These are phyloP conservation scores for Chalciporus pseudorubinellus DNA, from an alignment of 768 basidiomycete genomes.

Conservation along the genomic window DNA sequence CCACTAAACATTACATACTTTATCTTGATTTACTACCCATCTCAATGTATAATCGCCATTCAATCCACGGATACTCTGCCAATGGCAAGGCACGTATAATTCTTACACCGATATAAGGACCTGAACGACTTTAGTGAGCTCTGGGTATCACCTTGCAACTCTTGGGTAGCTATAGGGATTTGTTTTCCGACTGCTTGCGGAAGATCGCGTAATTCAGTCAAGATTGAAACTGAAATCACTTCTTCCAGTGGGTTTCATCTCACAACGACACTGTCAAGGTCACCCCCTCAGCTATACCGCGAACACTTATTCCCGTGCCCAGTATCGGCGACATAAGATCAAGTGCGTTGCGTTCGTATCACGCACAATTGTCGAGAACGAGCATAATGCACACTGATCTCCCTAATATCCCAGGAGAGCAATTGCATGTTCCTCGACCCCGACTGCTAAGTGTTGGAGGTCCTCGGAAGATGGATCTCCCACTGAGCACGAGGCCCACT, in stretches of 20 bases:
- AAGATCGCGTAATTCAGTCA: not conserved
- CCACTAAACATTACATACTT: constrained; percentile 48
- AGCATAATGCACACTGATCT: constrained; percentile 6
- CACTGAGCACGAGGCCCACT: not conserved
- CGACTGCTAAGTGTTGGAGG: constrained; percentile 15
- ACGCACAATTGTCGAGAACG: constrained; percentile 4
- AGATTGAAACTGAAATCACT: constrained; percentile 6
- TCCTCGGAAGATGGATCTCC: constrained; percentile 17
- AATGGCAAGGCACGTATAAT: constrained; percentile 24
- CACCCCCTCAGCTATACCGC: not conserved
- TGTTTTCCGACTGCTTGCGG: constrained; percentile 8
- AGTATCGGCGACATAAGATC: constrained; percentile 15
- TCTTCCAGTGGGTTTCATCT: constrained; percentile 1
- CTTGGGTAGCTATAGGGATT: not conserved
- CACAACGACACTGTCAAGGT: not conserved
- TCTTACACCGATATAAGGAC: not conserved
- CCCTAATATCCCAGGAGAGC: not conserved
- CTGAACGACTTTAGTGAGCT: not conserved
- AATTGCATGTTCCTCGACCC: not conserved
- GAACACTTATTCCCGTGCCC: constrained; percentile 14
- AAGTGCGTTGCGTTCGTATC: constrained; percentile 12
- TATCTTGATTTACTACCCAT: constrained; percentile 32
- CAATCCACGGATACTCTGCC: constrained; percentile 32
- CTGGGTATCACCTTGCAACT: not conserved
- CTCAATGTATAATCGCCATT: constrained; percentile 37